A percentile compares a stretch with the other conserved stretches of the same genome.
Conservation (phyloP, 179 eudicot genomes). For the Heliamphora ciliata region DNA sequence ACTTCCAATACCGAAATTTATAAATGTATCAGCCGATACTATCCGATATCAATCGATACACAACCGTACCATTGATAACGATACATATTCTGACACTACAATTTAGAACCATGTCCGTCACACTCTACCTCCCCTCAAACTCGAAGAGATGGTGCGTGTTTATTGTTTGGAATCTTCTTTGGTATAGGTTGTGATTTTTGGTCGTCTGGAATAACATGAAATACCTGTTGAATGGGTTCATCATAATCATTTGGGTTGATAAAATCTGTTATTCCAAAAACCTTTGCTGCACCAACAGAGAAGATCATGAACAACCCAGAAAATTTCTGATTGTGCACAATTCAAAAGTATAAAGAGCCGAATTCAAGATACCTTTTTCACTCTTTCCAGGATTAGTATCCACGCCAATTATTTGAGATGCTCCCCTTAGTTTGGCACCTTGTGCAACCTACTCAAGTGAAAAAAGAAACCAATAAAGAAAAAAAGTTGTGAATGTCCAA, state of each 20-base stretch:
- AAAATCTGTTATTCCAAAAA: constrained; percentile 76
- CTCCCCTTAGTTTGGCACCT: constrained; percentile 80
- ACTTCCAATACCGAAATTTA: too few relatives aligned
- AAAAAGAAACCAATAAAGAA: background rate
- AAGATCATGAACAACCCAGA: background rate
- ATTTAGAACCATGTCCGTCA: too few relatives aligned
- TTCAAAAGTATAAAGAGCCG: constrained; percentile 1
- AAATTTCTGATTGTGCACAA: background rate
- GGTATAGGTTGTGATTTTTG: background rate
- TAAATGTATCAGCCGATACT: too few relatives aligned
- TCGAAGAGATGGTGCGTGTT: too few relatives aligned
- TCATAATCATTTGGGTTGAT: constrained; percentile 63
- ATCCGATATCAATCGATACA: too few relatives aligned
- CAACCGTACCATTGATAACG: too few relatives aligned
- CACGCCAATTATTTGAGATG: constrained; percentile 80
- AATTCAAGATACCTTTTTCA: constrained; percentile 45
- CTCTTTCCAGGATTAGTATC: constrained; percentile 66
- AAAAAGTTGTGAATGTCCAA: constrained; percentile 4
- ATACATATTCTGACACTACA: too few relatives aligned
- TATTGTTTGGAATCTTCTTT: too few relatives aligned
- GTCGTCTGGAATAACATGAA: background rate
- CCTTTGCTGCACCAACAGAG: constrained; percentile 45
- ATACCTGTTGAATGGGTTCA: constrained; percentile 84
- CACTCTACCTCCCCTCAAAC: too few relatives aligned
- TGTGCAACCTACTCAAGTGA: constrained; percentile 55